Percentiles rank a stretch among this genome's conserved stretches.
Conservation (phyloP, 208 protist genomes). For the Acanthamoeba lenticulata region DNA sequence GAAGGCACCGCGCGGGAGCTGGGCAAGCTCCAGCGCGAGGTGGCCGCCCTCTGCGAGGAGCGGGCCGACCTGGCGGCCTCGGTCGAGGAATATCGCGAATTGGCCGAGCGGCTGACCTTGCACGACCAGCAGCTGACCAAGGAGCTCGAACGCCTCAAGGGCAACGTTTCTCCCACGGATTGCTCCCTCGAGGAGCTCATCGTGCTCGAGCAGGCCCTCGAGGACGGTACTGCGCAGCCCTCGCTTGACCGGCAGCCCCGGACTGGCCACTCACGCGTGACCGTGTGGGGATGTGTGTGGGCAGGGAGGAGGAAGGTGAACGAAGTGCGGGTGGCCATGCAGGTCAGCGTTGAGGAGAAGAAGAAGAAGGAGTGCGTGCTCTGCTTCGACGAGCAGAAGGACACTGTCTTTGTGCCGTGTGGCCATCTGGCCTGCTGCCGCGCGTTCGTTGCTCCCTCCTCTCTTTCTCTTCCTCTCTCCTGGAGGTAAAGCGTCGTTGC, state of each 20-base stretch:
- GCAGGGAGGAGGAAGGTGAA: not conserved
- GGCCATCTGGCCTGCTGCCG: slow-evolving; percentile 9
- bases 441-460: not conserved
- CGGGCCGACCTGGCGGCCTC: not conserved
- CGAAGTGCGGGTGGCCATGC: not conserved
- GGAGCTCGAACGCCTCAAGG: not conserved
- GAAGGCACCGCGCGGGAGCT: not conserved
- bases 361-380: slow-evolving; percentile 34
- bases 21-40: not conserved
- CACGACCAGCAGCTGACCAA: not conserved
- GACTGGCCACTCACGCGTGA: too few species aligned
- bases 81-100: not conserved
- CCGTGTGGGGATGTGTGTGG: too few species aligned
- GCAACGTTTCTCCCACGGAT: not conserved
- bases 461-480: not conserved
- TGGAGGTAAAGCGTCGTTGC: not conserved
- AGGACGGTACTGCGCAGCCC: too few species aligned
- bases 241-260: too few species aligned
- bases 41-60: not conserved
- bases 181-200: slow-evolving; percentile 14
- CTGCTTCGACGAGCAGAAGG: slow-evolving; percentile 29
- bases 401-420: slow-evolving; percentile 1
- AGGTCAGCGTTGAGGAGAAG: not conserved
- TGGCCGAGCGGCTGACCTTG: not conserved
- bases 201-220: not conserved